Conservation (phyloP, 768 basidiomycete genomes). For the Auricularia sp. region DNA sequence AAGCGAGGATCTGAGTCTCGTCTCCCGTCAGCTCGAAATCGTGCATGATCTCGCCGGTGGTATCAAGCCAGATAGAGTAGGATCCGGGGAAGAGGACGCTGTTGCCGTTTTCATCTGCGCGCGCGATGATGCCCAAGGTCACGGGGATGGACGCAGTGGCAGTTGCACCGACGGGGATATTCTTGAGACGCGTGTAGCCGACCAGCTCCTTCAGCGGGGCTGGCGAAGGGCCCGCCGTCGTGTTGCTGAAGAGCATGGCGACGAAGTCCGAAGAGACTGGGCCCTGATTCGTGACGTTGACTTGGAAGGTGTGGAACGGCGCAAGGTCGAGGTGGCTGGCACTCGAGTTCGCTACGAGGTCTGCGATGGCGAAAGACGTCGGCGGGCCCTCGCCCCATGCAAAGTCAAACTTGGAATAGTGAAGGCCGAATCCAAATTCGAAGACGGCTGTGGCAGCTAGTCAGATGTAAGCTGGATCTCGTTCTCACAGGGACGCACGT, state of each 20-base stretch:
- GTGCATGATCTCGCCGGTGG: constrained; percentile 26
- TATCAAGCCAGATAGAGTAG: constrained; percentile 35
- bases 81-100: constrained; percentile 35
- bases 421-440: neutral
- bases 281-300: constrained; percentile 40
- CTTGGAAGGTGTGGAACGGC: constrained; percentile 38
- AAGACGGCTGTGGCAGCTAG: neutral
- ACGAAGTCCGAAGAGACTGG: constrained; percentile 43
- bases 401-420: constrained; percentile 41
- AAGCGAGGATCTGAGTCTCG: constrained; percentile 29
- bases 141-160: constrained; percentile 29
- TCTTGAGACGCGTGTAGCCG: constrained; percentile 35
- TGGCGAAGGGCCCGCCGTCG: constrained; percentile 38
- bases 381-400: constrained; percentile 34
- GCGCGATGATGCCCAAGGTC: constrained; percentile 38
- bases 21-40: constrained; percentile 35
- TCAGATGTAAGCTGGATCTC: too few species aligned
- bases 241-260: constrained; percentile 40
- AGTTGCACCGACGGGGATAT: constrained; percentile 20
- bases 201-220: constrained; percentile 43
- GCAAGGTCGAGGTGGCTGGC: constrained; percentile 29
- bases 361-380: constrained; percentile 30
- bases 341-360: constrained; percentile 20
- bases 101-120: constrained; percentile 36
- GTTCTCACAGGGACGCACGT: constrained; percentile 4